These are phyloP conservation scores for Magnolia kwangsiensis DNA, from an alignment of 164 flowering plant genomes.

Conservation along the genomic window DNA sequence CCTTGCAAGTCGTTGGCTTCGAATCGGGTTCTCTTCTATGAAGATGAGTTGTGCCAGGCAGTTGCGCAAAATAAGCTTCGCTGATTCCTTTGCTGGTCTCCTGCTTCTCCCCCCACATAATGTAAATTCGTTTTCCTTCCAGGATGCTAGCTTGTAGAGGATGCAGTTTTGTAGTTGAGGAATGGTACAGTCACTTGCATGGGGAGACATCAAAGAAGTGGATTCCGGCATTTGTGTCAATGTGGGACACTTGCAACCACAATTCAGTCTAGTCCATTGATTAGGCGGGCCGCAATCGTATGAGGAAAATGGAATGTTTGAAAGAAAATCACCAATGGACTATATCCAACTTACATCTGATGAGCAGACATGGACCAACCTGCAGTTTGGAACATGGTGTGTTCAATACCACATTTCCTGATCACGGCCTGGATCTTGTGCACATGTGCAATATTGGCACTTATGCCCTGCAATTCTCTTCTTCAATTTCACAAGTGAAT, in stretches of 20 bases:
- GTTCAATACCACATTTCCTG: too few relatives aligned
- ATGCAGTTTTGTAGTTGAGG: conserved; percentile 36
- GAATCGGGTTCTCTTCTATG: conserved; percentile 78
- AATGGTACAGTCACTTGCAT: neutral
- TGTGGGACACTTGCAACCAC: neutral
- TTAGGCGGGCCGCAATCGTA: neutral
- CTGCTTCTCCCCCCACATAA: neutral
- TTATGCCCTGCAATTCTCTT: too few relatives aligned
- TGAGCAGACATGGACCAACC: neutral
- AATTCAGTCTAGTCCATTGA: neutral
- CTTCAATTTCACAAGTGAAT: neutral
- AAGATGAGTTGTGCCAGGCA: conserved; percentile 92
- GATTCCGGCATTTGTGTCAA: neutral
- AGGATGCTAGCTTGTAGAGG: neutral
- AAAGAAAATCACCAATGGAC: neutral
- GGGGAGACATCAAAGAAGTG: neutral
- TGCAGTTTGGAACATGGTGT: too few relatives aligned
- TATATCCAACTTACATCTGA: neutral
- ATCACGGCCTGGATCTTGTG: too few relatives aligned
- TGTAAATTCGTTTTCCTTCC: neutral
- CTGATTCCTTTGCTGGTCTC: conserved; percentile 12
- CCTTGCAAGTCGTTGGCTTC: conserved; percentile 67
- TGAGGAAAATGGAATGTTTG: neutral
- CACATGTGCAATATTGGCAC: too few relatives aligned
- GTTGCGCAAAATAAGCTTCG: conserved; percentile 92